Conservation (phyloP, 805 yeast species). For the Yarrowia porcina region DNA sequence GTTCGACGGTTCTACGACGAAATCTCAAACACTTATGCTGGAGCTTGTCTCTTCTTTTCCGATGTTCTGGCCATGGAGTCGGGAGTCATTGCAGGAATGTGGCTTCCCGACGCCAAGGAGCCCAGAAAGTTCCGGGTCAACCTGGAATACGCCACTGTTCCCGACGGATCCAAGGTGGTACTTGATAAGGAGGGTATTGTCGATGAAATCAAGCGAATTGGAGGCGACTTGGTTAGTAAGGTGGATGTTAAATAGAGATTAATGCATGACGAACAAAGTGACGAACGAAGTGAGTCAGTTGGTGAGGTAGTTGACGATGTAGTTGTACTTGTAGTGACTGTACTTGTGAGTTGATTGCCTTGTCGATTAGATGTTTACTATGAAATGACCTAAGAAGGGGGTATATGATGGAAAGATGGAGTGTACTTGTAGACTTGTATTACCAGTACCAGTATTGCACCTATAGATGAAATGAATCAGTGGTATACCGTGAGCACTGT, state of each 20-base stretch:
- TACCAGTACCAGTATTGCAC: too few species aligned
- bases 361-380: too few species aligned
- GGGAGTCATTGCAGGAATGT: slow-evolving; percentile 70
- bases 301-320: too few species aligned
- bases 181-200: slow-evolving; percentile 50
- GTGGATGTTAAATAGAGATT: slow-evolving; percentile 26
- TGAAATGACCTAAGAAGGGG: too few species aligned
- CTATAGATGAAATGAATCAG: too few species aligned
- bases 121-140: slow-evolving; percentile 75
- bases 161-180: slow-evolving; percentile 37
- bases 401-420: too few species aligned
- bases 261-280: too few species aligned
- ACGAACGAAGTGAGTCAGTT: too few species aligned
- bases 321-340: too few species aligned
- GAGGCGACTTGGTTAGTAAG: slow-evolving; percentile 39
- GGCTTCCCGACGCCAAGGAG: slow-evolving; percentile 61
- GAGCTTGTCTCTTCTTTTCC: slow-evolving; percentile 65
- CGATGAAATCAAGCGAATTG: slow-evolving; percentile 55
- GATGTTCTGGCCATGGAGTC: slow-evolving; percentile 45
- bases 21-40: slow-evolving; percentile 59
- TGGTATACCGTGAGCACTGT: too few species aligned
- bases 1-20: slow-evolving; percentile 58
- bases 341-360: too few species aligned
- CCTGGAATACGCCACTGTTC: slow-evolving; percentile 68
- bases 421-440: too few species aligned